Conservation (phyloP, 2,329 filamentous ascomycete genomes). For the Pseudogymnoascus sp. region DNA sequence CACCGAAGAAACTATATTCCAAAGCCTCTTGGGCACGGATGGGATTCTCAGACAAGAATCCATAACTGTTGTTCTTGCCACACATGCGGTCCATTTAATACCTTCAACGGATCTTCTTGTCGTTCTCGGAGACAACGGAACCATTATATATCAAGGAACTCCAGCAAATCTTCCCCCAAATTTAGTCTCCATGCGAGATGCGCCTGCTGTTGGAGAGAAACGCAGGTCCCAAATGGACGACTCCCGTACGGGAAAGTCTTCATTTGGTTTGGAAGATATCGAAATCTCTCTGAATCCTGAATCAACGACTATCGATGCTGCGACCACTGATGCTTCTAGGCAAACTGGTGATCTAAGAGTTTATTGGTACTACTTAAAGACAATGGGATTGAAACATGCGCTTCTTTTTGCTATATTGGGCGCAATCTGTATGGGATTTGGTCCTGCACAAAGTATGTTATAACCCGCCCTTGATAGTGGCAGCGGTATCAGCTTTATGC, state of each 20-base stretch:
- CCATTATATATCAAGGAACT: constrained; percentile 10
- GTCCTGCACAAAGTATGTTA: not conserved
- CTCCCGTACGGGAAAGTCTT: not conserved
- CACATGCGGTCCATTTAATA: constrained; percentile 12
- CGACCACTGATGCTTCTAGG: not conserved
- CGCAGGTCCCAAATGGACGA: not conserved
- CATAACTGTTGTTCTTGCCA: constrained; percentile 30
- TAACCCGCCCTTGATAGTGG: not conserved
- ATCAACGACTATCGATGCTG: not conserved
- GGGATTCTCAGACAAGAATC: constrained; percentile 15
- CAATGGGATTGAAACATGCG: constrained; percentile 17
- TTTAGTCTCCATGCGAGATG: not conserved
- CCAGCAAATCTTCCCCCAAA: not conserved
- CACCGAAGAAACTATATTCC: constrained; percentile 15
- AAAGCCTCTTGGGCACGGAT: constrained; percentile 11
- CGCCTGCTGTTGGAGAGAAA: not conserved
- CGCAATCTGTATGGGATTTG: not conserved
- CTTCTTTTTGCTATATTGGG: not conserved
- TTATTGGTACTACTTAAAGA: constrained; percentile 24
- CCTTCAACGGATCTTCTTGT: constrained; percentile 10
- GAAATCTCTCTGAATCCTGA: not conserved
- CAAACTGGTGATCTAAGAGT: constrained; percentile 21
- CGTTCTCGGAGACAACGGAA: constrained; percentile 10
- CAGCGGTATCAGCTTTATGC: not conserved
- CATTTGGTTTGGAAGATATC: not conserved